These are phyloP conservation scores for Salvia miltiorrhiza DNA, from an alignment of 257 asterid genomes.

Conservation along the genomic window DNA sequence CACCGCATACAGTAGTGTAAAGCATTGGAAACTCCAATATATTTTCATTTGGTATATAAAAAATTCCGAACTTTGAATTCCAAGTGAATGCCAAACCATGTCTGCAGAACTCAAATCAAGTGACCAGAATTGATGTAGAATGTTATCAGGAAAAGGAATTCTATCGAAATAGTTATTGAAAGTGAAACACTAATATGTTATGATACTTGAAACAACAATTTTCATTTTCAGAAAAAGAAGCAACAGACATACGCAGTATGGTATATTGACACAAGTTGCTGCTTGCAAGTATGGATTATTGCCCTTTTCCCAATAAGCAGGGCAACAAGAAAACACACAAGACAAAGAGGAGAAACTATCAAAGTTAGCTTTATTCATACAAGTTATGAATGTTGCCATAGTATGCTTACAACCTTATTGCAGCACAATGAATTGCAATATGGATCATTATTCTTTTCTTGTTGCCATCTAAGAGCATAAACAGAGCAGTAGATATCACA, in stretches of 20 bases:
- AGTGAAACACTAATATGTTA: not conserved
- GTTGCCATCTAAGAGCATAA: not conserved
- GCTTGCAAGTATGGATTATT: not conserved
- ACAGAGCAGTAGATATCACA: not conserved
- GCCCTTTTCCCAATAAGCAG: not conserved
- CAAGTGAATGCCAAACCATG: not conserved
- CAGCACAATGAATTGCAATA: not conserved
- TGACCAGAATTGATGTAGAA: not conserved
- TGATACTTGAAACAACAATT: not conserved
- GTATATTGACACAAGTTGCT: not conserved
- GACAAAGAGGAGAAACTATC: not conserved
- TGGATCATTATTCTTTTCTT: not conserved
- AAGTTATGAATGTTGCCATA: not conserved
- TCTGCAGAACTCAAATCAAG: not conserved
- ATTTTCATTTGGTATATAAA: not conserved
- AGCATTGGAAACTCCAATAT: not conserved
- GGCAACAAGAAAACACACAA: not conserved
- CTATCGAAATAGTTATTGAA: not conserved
- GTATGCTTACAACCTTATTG: not conserved
- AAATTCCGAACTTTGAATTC: not conserved
- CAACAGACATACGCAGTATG: not conserved
- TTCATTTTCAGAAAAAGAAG: not conserved
- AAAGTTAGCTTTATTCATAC: not conserved
- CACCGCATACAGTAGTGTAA: not conserved
- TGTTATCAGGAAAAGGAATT: not conserved